These are phyloP conservation scores for Amphicarpaea edgeworthii DNA, from an alignment of 306 rosid species.

Conservation along the genomic window DNA sequence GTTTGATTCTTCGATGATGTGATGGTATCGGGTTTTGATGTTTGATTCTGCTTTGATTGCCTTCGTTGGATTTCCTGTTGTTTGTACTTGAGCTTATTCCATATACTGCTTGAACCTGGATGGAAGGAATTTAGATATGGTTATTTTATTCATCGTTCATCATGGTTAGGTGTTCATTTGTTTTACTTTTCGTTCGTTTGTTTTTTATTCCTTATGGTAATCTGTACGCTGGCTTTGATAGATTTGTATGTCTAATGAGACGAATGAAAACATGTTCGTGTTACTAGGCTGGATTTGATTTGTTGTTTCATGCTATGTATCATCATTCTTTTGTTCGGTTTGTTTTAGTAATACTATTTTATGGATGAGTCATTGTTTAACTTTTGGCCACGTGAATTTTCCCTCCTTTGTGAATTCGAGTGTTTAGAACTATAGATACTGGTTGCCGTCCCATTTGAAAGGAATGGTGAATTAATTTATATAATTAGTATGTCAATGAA, in stretches of 20 bases:
- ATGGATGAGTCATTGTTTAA: not conserved
- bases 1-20: not conserved
- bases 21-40: constrained; percentile 22
- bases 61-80: constrained; percentile 25
- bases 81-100: constrained; percentile 24
- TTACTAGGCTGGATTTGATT: too few species aligned
- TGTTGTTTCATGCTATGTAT: too few species aligned
- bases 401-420: not conserved
- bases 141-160: not conserved
- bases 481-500: not conserved
- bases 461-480: not conserved
- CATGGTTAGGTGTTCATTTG: constrained; percentile 5
- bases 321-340: too few species aligned
- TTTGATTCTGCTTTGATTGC: constrained; percentile 12
- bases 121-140: not conserved
- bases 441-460: constrained; percentile 2
- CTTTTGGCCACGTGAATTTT: not conserved
- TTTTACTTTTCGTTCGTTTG: not conserved
- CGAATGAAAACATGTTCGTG: constrained; percentile 4
- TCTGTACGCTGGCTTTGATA: not conserved
- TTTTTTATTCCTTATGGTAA: not conserved
- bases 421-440: not conserved
- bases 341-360: not conserved
- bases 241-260: not conserved
- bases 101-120: constrained; percentile 10